These are phyloP conservation scores for Penicillium malachiteum DNA, from an alignment of 495 filamentous ascomycete genomes.

Conservation along the genomic window DNA sequence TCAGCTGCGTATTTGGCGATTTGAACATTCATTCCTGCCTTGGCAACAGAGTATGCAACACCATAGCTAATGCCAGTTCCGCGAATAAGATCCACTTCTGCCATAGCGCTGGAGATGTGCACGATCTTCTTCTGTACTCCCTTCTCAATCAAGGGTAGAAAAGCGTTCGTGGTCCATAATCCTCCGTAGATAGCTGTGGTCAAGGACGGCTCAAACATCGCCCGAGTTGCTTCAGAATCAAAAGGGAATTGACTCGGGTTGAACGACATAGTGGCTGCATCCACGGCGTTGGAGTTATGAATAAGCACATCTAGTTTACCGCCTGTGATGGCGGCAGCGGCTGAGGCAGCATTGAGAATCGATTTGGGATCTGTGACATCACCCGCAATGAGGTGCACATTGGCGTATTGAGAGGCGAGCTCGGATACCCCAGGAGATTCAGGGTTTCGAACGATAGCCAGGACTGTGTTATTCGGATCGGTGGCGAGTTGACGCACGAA, in stretches of 20 bases:
- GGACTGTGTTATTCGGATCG: constrained; percentile 44
- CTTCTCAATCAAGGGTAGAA: constrained; percentile 44
- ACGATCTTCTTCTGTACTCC: constrained; percentile 47
- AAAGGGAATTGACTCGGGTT: constrained; percentile 20
- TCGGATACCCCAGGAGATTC: constrained; percentile 30
- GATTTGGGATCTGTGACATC: constrained; percentile 43
- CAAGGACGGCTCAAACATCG: constrained; percentile 13
- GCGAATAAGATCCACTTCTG: constrained; percentile 41
- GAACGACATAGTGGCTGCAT: constrained; percentile 15
- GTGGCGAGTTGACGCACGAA: constrained; percentile 51
- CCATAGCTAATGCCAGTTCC: constrained; percentile 23
- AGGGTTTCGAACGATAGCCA: constrained; percentile 46
- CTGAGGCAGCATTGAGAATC: constrained; percentile 41
- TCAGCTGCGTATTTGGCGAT: constrained; percentile 41
- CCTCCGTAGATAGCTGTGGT: constrained; percentile 20
- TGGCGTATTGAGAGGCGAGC: constrained; percentile 26
- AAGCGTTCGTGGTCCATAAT: constrained; percentile 34
- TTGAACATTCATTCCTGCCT: constrained; percentile 43
- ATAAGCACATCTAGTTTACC: constrained; percentile 47
- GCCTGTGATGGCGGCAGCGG: constrained; percentile 36
- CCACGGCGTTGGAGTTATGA: constrained; percentile 41
- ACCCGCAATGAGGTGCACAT: constrained; percentile 46
- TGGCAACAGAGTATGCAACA: constrained; percentile 34
- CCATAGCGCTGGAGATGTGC: constrained; percentile 45
- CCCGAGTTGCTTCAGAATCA: constrained; percentile 16